Evolutionary conservation across 495 filamentous ascomycete genomes (phyloP), one percentile per base, ranked within the genome.

Genomic region (Pyrenula massariospora): DNA sequence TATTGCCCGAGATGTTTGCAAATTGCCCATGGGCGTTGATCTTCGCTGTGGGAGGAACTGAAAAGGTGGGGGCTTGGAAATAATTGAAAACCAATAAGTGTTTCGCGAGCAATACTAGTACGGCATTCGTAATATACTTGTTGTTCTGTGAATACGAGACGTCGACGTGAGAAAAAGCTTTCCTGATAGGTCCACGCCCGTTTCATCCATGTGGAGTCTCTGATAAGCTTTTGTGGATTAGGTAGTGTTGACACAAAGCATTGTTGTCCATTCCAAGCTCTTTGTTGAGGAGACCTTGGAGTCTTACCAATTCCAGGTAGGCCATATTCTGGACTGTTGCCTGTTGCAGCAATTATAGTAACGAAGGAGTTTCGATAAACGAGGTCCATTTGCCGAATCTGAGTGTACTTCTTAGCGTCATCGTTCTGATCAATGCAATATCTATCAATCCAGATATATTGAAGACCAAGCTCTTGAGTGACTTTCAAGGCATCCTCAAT

Each of bases 71-170:
- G n/a, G n/a, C n/a, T n/a, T n/a, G n/a, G n/a, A n/a, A n/a, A n/a
- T n/a, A n/a, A n/a, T n/a, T n/a, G n/a, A n/a, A n/a, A n/a, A 42
- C 31, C 31, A 42, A 42, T 42, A 15, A 42, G 31, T 15, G 31
- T 42, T 15, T 42, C 31, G 15, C 31, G 31, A 42, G 31, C 31
- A 15, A 42, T 42, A 5, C 50, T 24, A 52, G 8, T 8, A 1
- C 62, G 57, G 57, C 71, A 75, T 25, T 72, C 66, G 52, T 68
- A 76, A 50, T 69, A 71, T 36, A 67, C 51, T 50, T 73, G 68
- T 3, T 65, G 31, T 2, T 67, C 60, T 0, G 59, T 66, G 50
- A 77, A 65, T 42, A 63, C 65, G 10, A 75, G 54, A 0, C 67
- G 57, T 20, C 58, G 56, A 12, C 22, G 47, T 21, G 62, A 65